Evolutionary conservation across 2,329 filamentous ascomycete genomes (phyloP).

Genomic region (Colletotrichum lini): DNA sequence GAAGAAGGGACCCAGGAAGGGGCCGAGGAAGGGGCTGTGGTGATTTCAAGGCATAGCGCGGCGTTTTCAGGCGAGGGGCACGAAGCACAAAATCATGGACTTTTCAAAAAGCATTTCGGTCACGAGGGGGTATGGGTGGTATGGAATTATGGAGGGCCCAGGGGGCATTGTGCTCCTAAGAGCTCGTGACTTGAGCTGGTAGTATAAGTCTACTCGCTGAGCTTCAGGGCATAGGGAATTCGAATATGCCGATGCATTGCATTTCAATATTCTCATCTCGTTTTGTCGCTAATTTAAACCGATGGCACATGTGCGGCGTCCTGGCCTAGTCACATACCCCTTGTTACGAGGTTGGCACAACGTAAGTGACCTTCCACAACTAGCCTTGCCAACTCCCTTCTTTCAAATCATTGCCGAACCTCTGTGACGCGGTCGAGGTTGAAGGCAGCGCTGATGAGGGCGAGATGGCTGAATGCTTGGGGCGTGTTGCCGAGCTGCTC

Average conservation of each 20-base stretch:
- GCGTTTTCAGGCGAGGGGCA: constrained; percentile 28
- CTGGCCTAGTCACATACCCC: not conserved
- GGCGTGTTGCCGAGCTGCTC: constrained; percentile 86
- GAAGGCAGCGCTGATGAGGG: constrained; percentile 82
- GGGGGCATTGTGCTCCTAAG: not conserved
- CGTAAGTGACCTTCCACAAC: not conserved
- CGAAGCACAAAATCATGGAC: not conserved
- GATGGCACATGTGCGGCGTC: not conserved
- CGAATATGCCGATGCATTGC: not conserved
- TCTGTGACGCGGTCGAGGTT: constrained; percentile 74
- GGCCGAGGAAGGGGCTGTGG: not conserved
- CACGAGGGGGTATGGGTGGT: not conserved
- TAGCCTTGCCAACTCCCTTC: not conserved
- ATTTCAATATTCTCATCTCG: not conserved
- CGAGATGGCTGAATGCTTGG: constrained; percentile 83
- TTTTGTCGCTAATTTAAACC: too few relatives aligned
- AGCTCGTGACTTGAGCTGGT: not conserved
- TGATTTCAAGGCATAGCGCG: constrained; percentile 43
- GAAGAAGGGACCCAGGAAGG: constrained; percentile 7
- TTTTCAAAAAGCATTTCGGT: constrained; percentile 10
- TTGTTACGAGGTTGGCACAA: too few relatives aligned
- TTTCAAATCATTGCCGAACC: constrained; percentile 38
- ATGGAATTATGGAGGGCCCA: not conserved
- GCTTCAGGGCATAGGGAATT: not conserved
- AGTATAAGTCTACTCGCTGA: not conserved